Conservation (phyloP, 805 yeast genomes). For the Yarrowia keelungensis region DNA sequence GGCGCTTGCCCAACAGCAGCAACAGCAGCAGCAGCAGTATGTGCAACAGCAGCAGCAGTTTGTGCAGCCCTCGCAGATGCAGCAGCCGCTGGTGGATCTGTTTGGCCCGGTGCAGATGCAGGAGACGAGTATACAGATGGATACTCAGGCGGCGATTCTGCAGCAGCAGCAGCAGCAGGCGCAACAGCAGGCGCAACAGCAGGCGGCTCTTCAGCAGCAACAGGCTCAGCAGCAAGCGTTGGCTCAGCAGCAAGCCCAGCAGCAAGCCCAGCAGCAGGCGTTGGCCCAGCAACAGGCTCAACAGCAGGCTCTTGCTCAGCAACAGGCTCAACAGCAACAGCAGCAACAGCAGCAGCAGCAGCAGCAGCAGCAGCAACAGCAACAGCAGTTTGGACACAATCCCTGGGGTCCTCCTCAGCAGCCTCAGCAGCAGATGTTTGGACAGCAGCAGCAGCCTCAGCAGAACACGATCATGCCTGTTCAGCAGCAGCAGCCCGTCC, state of each 20-base stretch:
- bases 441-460: constrained; percentile 39
- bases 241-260: constrained; percentile 41
- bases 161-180: constrained; percentile 43
- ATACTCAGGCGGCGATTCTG: constrained; percentile 34
- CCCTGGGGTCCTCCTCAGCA: constrained; percentile 40
- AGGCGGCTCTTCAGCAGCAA: constrained; percentile 37
- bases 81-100: constrained; percentile 43
- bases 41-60: constrained; percentile 2
- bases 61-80: constrained; percentile 44
- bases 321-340: constrained; percentile 37
- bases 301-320: constrained; percentile 37
- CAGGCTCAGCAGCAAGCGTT: constrained; percentile 43
- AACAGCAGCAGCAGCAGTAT: constrained; percentile 43
- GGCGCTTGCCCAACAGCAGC: constrained; percentile 43
- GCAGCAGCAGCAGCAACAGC: constrained; percentile 42
- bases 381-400: constrained; percentile 41
- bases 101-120: constrained; percentile 39
- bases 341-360: constrained; percentile 43
- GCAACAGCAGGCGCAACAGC: constrained; percentile 40
- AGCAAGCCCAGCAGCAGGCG: constrained; percentile 37
- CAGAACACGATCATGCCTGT: constrained; percentile 26
- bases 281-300: constrained; percentile 42
- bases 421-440: constrained; percentile 41
- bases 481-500: constrained; percentile 6
- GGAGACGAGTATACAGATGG: constrained; percentile 43